phyloP scores from a whole-genome alignment of 257 asterid genomes.

The Ilex asprella region DNA sequence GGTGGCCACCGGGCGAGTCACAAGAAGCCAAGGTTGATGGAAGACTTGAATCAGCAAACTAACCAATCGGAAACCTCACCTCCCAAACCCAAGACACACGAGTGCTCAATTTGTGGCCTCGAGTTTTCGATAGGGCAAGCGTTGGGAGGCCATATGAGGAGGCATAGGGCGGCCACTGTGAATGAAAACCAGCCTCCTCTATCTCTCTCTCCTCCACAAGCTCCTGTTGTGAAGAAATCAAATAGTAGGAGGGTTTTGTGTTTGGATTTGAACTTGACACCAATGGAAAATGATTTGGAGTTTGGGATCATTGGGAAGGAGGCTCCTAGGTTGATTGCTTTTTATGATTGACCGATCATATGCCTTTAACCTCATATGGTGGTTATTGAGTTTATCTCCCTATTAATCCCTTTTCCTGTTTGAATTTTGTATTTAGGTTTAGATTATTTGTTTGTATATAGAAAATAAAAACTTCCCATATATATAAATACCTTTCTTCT shows the following conservation, averaged over 20 bases:
- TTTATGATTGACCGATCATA: background rate
- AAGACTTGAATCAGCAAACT: slow-evolving; percentile 10
- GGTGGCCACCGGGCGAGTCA: slow-evolving; percentile 87
- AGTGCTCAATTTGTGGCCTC: slow-evolving; percentile 52
- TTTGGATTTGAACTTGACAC: slow-evolving; percentile 62
- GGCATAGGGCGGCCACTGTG: slow-evolving; percentile 31
- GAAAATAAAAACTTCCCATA: background rate
- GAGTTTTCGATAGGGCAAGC: slow-evolving; percentile 66
- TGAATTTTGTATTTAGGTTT: background rate
- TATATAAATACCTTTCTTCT: too few relatives aligned
- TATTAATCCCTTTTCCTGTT: too few relatives aligned
- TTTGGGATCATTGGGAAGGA: slow-evolving; percentile 26
- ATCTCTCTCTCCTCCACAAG: slow-evolving; percentile 21
- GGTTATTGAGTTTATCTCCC: too few relatives aligned
- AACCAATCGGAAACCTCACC: slow-evolving; percentile 19
- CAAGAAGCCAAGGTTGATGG: slow-evolving; percentile 39
- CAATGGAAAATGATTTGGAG: slow-evolving; percentile 35
- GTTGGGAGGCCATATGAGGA: slow-evolving; percentile 66
- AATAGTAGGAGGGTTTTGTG: slow-evolving; percentile 36
- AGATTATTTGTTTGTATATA: slow-evolving; percentile 1
- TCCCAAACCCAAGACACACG: slow-evolving; percentile 49
- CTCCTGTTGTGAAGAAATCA: slow-evolving; percentile 38
- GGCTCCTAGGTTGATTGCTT: slow-evolving; percentile 9
- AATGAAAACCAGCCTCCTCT: slow-evolving; percentile 14
- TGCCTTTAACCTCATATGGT: too few relatives aligned